These are phyloP conservation scores for Paecilomyces sp. DNA, from an alignment of 2,329 filamentous ascomycete species.

Conservation along the genomic window DNA sequence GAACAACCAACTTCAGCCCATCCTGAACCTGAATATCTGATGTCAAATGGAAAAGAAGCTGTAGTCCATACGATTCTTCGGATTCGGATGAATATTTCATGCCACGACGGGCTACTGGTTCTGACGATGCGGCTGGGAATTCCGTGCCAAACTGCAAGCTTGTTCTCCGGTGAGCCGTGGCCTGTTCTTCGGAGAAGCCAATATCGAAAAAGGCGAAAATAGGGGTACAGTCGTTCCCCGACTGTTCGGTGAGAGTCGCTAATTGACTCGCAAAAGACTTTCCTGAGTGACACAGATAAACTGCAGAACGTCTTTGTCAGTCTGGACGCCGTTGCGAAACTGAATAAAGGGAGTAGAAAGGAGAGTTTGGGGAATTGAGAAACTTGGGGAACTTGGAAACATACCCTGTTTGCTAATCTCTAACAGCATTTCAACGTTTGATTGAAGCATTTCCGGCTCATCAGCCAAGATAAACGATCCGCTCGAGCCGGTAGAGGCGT, in stretches of 20 bases:
- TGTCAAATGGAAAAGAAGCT: conserved; percentile 41
- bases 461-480: conserved; percentile 24
- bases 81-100: conserved; percentile 38
- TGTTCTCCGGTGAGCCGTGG: conserved; percentile 22
- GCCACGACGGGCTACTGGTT: conserved; percentile 24
- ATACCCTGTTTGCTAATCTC: conserved; percentile 48
- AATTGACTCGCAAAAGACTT: conserved; percentile 47
- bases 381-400: conserved; percentile 11
- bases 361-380: neutral
- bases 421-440: conserved; percentile 44
- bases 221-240: conserved; percentile 42
- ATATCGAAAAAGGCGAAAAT: conserved; percentile 51
- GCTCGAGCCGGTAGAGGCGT: conserved; percentile 15
- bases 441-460: conserved; percentile 38
- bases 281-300: conserved; percentile 48
- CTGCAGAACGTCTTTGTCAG: conserved; percentile 26
- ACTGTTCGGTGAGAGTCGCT: conserved; percentile 43
- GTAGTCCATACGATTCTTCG: conserved; percentile 42
- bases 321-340: neutral
- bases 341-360: neutral
- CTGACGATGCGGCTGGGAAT: conserved; percentile 19
- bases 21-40: conserved; percentile 45
- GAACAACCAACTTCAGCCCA: conserved; percentile 42
- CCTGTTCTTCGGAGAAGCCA: conserved; percentile 33
- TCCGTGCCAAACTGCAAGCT: conserved; percentile 22